Percentiles rank a stretch among this genome's conserved stretches.
These are phyloP conservation scores for Chalciporus chontae DNA, from an alignment of 768 basidiomycete species.

Conservation along the genomic window DNA sequence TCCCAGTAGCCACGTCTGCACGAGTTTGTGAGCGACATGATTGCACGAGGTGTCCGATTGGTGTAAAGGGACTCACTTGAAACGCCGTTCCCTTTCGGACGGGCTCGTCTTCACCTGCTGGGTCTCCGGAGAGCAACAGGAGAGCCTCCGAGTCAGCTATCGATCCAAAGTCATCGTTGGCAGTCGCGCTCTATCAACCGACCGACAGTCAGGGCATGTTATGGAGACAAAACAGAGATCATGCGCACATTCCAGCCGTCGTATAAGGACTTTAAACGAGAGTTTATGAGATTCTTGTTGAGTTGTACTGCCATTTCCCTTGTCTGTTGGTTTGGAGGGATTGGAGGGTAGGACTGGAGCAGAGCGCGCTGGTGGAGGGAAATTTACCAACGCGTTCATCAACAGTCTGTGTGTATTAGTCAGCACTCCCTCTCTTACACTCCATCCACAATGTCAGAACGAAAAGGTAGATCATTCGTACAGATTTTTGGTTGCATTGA, in stretches of 20 bases:
- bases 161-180: constrained; percentile 69
- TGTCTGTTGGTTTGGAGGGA: background rate
- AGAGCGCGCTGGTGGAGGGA: constrained; percentile 24
- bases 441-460: constrained; percentile 62
- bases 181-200: constrained; percentile 49
- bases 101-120: constrained; percentile 83
- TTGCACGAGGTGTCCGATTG: too few species aligned
- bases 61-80: constrained; percentile 53
- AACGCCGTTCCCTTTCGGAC: constrained; percentile 88
- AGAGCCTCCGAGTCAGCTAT: constrained; percentile 69
- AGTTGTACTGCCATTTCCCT: constrained; percentile 64
- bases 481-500: background rate
- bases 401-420: constrained; percentile 23
- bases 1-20: constrained; percentile 91
- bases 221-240: constrained; percentile 6
- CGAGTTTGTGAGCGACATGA: constrained; percentile 1
- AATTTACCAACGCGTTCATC: constrained; percentile 32
- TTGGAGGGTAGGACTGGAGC: constrained; percentile 10
- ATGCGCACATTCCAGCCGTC: constrained; percentile 59
- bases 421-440: constrained; percentile 19
- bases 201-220: constrained; percentile 11
- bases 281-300: constrained; percentile 56
- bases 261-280: constrained; percentile 56
- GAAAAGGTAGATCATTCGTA: constrained; percentile 55
- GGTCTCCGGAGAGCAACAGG: constrained; percentile 71